These are phyloP conservation scores for Colletotrichum sp. DNA, from an alignment of 2,329 filamentous ascomycete genomes.

Conservation along the genomic window DNA sequence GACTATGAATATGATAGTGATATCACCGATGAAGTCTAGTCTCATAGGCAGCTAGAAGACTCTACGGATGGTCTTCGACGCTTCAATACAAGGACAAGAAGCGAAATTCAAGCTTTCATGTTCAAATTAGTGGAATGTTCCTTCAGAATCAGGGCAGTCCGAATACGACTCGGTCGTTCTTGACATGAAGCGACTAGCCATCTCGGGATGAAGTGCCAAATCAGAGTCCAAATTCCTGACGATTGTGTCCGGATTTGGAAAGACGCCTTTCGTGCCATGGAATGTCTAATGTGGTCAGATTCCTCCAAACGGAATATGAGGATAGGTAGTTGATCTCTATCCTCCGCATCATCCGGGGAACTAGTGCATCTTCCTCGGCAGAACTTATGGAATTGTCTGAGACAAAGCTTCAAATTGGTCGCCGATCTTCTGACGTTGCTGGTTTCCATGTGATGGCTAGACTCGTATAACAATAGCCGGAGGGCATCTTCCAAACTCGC, in stretches of 20 bases:
- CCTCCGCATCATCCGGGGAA: neutral
- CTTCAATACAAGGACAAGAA: neutral
- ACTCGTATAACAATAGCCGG: neutral
- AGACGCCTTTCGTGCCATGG: neutral
- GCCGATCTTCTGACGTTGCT: neutral
- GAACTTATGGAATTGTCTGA: neutral
- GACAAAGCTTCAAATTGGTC: neutral
- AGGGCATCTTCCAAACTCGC: neutral
- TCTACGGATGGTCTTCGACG: neutral
- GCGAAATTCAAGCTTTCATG: neutral
- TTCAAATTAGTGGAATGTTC: neutral
- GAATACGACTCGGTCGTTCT: neutral
- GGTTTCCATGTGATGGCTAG: neutral
- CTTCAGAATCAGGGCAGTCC: neutral
- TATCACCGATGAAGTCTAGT: rapidly evolving
- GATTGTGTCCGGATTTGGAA: neutral
- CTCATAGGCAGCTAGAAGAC: neutral
- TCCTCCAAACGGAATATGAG: neutral
- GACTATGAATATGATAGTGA: neutral
- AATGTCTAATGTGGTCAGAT: neutral
- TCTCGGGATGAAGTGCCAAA: neutral
- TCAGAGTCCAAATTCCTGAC: neutral
- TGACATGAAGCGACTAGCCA: neutral
- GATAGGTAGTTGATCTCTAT: neutral
- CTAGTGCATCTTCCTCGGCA: neutral